Percentiles rank a stretch among this genome's conserved stretches.
Evolutionary conservation across 345 rosid species (phyloP).

Genomic region (Erucastrum elatum): DNA sequence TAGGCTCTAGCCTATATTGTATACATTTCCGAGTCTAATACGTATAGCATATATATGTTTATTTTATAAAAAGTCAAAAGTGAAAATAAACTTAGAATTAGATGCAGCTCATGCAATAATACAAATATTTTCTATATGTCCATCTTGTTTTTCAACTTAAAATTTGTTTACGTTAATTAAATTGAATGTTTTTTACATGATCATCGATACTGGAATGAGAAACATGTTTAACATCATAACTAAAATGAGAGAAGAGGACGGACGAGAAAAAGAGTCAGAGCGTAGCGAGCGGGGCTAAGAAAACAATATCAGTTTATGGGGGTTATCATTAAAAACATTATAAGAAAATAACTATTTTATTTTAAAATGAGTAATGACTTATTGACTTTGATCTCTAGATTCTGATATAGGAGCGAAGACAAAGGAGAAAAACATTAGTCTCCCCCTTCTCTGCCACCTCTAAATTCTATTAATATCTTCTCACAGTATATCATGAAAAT

Average conservation of each 20-base stretch:
- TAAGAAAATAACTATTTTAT: neutral
- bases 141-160: neutral
- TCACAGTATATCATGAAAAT: conserved; percentile 15
- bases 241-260: neutral
- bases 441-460: conserved; percentile 46
- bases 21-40: neutral
- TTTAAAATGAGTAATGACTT: conserved; percentile 13
- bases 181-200: neutral
- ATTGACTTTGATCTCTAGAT: neutral
- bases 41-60: neutral
- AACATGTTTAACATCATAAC: neutral
- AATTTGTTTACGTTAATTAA: neutral
- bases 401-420: conserved; percentile 30
- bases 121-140: neutral
- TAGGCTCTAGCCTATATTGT: neutral
- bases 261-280: conserved; percentile 34
- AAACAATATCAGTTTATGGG: neutral
- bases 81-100: neutral
- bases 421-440: conserved; percentile 50
- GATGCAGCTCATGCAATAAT: conserved; percentile 17
- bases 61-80: neutral
- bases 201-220: neutral
- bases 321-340: neutral
- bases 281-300: conserved; percentile 19
- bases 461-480: conserved; percentile 27